Conservation (phyloP, 495 filamentous ascomycete genomes). For the Viridothelium virens region DNA sequence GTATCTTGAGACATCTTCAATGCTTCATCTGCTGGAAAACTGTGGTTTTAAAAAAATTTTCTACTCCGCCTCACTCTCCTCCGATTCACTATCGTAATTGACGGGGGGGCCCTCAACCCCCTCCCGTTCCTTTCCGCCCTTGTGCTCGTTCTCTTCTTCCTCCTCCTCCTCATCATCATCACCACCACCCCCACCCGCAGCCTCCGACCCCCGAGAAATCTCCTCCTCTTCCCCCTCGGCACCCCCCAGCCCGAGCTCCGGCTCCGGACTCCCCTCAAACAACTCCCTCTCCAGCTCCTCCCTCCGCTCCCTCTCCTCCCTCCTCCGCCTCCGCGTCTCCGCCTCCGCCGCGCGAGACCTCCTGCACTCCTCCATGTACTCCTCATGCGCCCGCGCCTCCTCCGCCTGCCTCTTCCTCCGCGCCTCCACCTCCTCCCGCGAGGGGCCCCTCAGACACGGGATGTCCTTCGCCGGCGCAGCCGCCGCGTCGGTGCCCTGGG, state of each 20-base stretch:
- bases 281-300: neutral
- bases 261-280: neutral
- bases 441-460: too few species aligned
- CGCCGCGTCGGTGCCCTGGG: too few species aligned
- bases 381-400: too few species aligned
- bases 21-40: neutral
- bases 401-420: too few species aligned
- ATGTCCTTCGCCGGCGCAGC: too few species aligned
- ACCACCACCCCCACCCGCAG: neutral
- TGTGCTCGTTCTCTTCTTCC: neutral
- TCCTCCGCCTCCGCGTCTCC: neutral
- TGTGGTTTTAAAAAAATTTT: neutral
- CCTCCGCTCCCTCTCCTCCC: slow-evolving; percentile 3
- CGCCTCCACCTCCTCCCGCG: too few species aligned
- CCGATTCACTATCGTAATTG: too few species aligned
- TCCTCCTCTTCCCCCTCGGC: neutral
- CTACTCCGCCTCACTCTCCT: neutral
- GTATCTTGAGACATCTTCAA: neutral
- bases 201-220: too few species aligned
- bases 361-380: neutral
- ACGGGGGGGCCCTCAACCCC: too few species aligned
- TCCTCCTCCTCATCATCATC: neutral
- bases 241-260: neutral
- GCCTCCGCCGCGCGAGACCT: neutral
- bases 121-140: too few species aligned